Conservation (phyloP, 495 filamentous ascomycete species). For the Podospora fimiseda region DNA sequence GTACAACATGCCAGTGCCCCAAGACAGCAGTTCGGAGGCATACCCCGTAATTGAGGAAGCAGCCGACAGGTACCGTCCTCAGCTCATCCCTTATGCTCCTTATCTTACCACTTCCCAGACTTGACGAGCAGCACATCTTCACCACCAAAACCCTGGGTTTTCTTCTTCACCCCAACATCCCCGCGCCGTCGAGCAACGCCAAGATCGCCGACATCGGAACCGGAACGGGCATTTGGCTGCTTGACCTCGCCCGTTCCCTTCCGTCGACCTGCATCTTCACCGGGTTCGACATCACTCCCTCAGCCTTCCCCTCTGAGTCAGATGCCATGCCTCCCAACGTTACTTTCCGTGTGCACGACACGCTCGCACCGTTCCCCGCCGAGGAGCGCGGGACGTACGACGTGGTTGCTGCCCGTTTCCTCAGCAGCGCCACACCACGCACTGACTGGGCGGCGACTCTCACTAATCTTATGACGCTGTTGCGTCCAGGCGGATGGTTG, state of each 20-base stretch:
- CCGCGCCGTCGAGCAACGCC: neutral
- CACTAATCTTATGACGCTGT: constrained; percentile 17
- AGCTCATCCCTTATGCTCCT: neutral
- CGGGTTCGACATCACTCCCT: constrained; percentile 34
- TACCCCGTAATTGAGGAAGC: neutral
- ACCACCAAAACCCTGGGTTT: constrained; percentile 14
- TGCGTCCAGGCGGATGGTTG: constrained; percentile 26
- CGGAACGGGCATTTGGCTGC: constrained; percentile 25
- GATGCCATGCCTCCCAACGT: constrained; percentile 25
- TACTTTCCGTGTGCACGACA: constrained; percentile 26
- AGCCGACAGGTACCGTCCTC: neutral
- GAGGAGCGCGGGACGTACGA: constrained; percentile 31
- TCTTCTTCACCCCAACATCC: constrained; percentile 17
- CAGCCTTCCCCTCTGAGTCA: constrained; percentile 27
- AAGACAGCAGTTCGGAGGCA: no score
- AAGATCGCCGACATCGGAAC: constrained; percentile 23
- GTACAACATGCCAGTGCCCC: no score
- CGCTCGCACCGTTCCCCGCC: constrained; percentile 28
- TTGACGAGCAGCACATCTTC: constrained; percentile 16
- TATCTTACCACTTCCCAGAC: constrained; percentile 1
- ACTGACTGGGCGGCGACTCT: constrained; percentile 20
- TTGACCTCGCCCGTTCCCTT: constrained; percentile 23
- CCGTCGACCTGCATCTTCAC: constrained; percentile 13
- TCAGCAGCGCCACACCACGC: constrained; percentile 25
- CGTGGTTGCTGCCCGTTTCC: constrained; percentile 34